These are phyloP conservation scores for Agrocybe pediades DNA, from an alignment of 768 basidiomycete species.

Conservation along the genomic window DNA sequence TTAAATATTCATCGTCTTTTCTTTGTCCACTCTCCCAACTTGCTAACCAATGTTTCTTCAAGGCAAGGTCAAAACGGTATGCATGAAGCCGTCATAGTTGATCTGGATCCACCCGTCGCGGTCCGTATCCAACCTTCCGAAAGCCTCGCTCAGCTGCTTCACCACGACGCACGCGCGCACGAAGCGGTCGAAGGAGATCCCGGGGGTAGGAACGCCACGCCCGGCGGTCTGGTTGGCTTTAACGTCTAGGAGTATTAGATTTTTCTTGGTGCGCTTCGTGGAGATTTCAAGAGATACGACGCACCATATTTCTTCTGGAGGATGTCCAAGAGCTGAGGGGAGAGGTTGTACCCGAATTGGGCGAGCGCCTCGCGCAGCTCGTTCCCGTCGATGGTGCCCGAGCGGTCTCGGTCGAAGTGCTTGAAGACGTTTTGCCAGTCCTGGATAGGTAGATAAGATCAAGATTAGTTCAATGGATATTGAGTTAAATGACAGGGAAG, in stretches of 20 bases:
- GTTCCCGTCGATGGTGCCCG: conserved; percentile 71
- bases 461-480: neutral
- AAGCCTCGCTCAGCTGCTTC: conserved; percentile 75
- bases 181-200: conserved; percentile 86
- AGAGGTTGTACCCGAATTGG: conserved; percentile 80
- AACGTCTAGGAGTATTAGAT: too few species aligned
- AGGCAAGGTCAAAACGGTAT: conserved; percentile 63
- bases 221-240: conserved; percentile 50
- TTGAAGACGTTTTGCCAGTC: conserved; percentile 87
- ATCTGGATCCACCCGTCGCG: conserved; percentile 74
- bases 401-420: conserved; percentile 83
- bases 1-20: too few species aligned
- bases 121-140: conserved; percentile 66
- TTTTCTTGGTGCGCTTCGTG: too few species aligned
- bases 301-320: conserved; percentile 82
- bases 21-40: too few species aligned
- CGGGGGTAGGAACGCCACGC: conserved; percentile 38
- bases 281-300: conserved; percentile 15
- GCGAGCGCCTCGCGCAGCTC: conserved; percentile 71
- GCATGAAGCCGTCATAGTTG: conserved; percentile 73
- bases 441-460: conserved; percentile 23
- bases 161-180: conserved; percentile 84
- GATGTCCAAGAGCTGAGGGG: conserved; percentile 63
- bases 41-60: too few species aligned
- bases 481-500: conserved; percentile 22